Evolutionary conservation across 2,329 filamentous ascomycete genomes (phyloP), one percentile per base, ranked within the genome.

Genomic region (Sclerotinia nivalis): DNA sequence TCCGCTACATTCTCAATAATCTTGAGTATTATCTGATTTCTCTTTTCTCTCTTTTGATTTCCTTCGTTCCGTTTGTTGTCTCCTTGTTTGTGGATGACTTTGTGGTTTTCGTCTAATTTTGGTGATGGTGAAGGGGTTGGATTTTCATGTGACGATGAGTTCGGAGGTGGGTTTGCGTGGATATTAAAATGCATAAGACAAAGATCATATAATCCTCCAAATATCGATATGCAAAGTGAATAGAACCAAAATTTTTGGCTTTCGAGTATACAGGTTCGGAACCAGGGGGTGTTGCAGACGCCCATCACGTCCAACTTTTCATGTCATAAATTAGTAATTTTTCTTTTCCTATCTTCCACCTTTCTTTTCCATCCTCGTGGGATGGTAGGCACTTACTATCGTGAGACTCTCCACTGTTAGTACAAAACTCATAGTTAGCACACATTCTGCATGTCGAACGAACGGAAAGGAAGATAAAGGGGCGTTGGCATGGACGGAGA

Each of bases 201-300:
- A 13, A 74, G 58, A 25, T 73, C 70, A 52, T 73, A 62, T n/a
- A 71, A 69, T 6, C 80, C 78, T 15, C 81, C 18, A 87, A 76
- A 71, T 13, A 76, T 82, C 79, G 71, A 86, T 73, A 45, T 82
- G 43, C 2, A 82, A 80, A 34, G 82, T 75, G 3, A 85, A 52
- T 88, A 86, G 72, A 92, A 86, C 91, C 91, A 93, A 79, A 91
- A 89, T 66, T 87, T 85, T 79, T 91, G 87, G 0, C 86, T 87
- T 79, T 93, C 88, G 31, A 84, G 71, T 59, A 87, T 82, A 5
- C 91, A 75, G 37, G 72, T 74, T n/a, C 75, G 74, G 22, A 84
- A 84, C 78, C 81, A 84, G 0, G 77, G 60, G 1, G 80, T 80
- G 1, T 75, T 76, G 50, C 82, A 83, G 1, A 84, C 74, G 0